Evolutionary conservation across 768 basidiomycete species (phyloP).

Genomic region (Termitomyces sp.): DNA sequence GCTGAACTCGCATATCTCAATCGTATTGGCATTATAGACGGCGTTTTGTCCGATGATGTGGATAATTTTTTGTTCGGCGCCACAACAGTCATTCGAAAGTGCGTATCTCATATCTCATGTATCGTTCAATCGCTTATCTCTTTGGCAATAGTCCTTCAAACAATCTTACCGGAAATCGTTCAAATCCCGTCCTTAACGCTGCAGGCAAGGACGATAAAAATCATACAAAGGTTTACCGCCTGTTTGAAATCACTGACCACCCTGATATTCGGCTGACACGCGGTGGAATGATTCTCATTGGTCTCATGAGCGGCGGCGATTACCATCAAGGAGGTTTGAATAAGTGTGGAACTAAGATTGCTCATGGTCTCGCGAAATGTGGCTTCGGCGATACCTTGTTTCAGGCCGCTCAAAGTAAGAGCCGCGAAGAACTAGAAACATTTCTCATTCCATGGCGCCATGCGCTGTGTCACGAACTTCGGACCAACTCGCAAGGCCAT

Average conservation of each 20-base stretch:
- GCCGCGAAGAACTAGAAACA: conserved; percentile 34
- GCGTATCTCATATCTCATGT: conserved; percentile 16
- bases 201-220: conserved; percentile 72
- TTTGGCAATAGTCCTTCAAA: conserved; percentile 51
- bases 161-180: conserved; percentile 65
- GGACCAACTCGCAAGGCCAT: conserved; percentile 58
- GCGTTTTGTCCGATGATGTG: conserved; percentile 87
- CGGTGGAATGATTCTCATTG: conserved; percentile 78
- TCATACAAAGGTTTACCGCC: conserved; percentile 45
- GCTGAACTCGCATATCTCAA: conserved; percentile 90
- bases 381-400: conserved; percentile 73
- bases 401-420: conserved; percentile 46
- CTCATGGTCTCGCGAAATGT: conserved; percentile 73
- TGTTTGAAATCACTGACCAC: conserved; percentile 33
- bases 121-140: background rate
- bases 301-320: conserved; percentile 85
- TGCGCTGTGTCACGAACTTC: conserved; percentile 55
- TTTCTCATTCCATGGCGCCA: conserved; percentile 64
- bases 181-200: conserved; percentile 56
- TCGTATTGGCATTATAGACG: conserved; percentile 76
- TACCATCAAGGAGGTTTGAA: conserved; percentile 70
- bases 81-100: conserved; percentile 81
- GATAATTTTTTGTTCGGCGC: conserved; percentile 92
- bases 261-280: conserved; percentile 45
- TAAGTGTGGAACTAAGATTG: conserved; percentile 64